A percentile compares a stretch with the other conserved stretches of the same genome.
Conservation (phyloP, 495 filamentous ascomycete genomes). For the Apiosordaria backusii region DNA sequence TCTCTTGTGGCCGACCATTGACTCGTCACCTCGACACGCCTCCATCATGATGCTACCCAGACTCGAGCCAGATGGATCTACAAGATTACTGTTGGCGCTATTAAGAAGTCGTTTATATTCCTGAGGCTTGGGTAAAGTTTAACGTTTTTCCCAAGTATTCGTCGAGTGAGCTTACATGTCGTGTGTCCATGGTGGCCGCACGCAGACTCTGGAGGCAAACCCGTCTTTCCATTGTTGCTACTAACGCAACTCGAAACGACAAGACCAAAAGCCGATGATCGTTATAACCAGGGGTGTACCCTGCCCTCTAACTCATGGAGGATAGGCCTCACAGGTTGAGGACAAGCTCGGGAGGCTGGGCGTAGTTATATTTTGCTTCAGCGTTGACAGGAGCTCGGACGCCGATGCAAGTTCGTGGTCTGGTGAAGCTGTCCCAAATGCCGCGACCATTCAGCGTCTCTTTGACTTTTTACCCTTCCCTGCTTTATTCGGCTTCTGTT, state of each 20-base stretch:
- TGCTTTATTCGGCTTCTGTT: conserved; percentile 38
- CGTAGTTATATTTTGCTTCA: background rate
- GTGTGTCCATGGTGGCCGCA: background rate
- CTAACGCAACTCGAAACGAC: background rate
- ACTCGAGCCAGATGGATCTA: background rate
- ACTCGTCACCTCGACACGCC: background rate
- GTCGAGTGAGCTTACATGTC: background rate
- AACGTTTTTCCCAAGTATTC: background rate
- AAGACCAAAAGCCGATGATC: background rate
- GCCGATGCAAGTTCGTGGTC: background rate
- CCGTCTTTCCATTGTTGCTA: no score
- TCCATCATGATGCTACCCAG: background rate
- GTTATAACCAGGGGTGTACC: background rate
- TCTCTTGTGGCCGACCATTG: background rate
- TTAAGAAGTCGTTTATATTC: background rate
- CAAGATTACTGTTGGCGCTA: background rate
- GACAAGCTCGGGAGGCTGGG: no score
- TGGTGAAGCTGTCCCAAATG: background rate
- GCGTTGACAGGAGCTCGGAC: background rate
- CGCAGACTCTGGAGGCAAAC: no score
- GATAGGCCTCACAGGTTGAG: no score
- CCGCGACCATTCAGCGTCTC: conserved; percentile 11
- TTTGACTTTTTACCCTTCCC: conserved; percentile 28
- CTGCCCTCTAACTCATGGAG: background rate
- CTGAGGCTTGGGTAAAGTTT: background rate